Percentiles rank a stretch among this genome's conserved stretches.
Evolutionary conservation across 2,329 filamentous ascomycete genomes (phyloP).

Genomic region (Trichoderma koningiopsis): DNA sequence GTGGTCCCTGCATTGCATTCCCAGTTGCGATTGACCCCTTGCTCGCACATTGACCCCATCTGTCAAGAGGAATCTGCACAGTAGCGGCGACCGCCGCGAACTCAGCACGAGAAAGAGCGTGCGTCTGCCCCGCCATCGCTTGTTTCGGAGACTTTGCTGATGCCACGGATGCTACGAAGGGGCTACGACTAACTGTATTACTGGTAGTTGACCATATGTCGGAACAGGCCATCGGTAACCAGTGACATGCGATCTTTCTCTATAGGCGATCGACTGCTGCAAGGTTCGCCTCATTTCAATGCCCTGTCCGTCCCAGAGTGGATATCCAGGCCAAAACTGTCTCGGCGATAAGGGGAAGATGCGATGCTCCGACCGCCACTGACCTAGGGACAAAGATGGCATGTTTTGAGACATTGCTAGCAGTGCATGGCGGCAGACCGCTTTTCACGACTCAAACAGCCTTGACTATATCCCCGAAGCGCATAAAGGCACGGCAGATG

Average conservation of each 20-base stretch:
- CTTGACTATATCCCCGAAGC: neutral
- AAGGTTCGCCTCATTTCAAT: conserved; percentile 15
- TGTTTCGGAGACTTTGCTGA: conserved; percentile 20
- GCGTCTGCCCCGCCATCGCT: conserved; percentile 13
- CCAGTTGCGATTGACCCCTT: conserved; percentile 4
- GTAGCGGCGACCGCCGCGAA: conserved; percentile 6
- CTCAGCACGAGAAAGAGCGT: neutral
- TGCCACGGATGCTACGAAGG: neutral
- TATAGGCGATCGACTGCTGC: conserved; percentile 19
- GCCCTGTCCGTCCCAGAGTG: neutral
- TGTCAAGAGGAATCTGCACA: conserved; percentile 8
- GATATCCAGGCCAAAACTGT: neutral
- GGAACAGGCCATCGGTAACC: conserved; percentile 2
- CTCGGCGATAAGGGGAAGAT: neutral
- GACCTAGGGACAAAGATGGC: neutral
- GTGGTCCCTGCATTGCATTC: conserved; percentile 24
- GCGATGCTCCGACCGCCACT: neutral
- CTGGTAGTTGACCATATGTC: neutral
- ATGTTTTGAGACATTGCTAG: neutral
- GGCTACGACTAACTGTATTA: neutral
- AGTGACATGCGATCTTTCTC: conserved; percentile 15
- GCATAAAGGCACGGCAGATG: neutral
- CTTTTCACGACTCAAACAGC: neutral
- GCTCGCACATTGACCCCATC: neutral
- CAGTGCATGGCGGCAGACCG: neutral